phyloP scores from a whole-genome alignment of 176 grass and related monocot genomes.

The Pharus latifolius region DNA sequence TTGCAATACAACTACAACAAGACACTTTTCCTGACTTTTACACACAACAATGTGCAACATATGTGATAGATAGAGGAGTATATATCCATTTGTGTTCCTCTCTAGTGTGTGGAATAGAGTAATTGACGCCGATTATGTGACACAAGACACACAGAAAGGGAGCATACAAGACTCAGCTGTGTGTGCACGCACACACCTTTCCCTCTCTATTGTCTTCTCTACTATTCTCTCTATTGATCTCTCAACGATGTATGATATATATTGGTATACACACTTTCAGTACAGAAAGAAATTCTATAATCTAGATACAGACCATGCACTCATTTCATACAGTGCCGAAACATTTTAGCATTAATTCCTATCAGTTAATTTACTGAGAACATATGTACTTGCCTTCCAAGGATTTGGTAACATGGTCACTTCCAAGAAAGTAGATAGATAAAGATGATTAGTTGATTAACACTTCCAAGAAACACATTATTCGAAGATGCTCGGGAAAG shows the following conservation, averaged over 20 bases:
- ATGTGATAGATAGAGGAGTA: no score
- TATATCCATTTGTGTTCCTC: no score
- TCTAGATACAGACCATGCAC: background rate
- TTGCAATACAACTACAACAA: conserved; percentile 1
- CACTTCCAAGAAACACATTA: conserved; percentile 1
- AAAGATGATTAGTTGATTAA: background rate
- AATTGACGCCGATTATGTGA: no score
- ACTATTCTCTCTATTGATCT: background rate
- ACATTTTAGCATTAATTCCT: background rate
- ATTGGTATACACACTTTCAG: background rate
- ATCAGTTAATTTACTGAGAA: conserved; percentile 8
- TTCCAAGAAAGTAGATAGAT: background rate
- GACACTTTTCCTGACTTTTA: background rate
- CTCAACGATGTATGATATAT: background rate
- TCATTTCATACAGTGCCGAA: background rate
- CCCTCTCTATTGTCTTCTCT: background rate
- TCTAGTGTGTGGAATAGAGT: no score
- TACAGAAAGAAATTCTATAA: background rate
- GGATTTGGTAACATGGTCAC: background rate
- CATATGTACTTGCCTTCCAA: background rate
- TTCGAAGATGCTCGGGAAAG: background rate
- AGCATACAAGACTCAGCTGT: no score
- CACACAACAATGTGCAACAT: no score
- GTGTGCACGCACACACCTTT: no score
- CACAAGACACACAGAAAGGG: no score